These are phyloP conservation scores for Nadsonia fulvescens DNA, from an alignment of 805 yeast species.

Conservation along the genomic window DNA sequence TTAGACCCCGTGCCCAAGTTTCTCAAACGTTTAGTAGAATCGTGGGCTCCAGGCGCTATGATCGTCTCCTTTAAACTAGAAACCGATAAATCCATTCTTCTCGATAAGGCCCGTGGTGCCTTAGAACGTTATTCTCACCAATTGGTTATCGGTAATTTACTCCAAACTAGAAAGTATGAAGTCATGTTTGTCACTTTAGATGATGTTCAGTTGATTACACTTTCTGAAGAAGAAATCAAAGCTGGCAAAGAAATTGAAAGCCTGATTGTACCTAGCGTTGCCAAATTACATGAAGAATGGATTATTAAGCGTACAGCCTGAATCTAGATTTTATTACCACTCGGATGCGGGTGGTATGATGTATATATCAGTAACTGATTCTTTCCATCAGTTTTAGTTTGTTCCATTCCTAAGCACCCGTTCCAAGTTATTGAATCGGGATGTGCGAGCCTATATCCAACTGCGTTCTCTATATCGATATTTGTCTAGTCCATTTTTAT, in stretches of 20 bases:
- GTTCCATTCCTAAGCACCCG: no score
- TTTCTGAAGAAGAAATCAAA: conserved; percentile 25
- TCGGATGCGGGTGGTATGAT: no score
- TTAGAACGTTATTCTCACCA: conserved; percentile 78
- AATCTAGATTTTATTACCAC: no score
- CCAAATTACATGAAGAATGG: conserved; percentile 47
- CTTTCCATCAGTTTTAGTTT: no score
- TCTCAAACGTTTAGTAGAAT: conserved; percentile 66
- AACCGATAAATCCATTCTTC: conserved; percentile 56
- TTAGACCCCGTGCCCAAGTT: conserved; percentile 95
- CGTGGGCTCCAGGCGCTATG: conserved; percentile 93
- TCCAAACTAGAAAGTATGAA: conserved; percentile 74
- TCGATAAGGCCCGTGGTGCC: conserved; percentile 63
- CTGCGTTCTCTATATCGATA: no score
- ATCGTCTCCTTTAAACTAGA: conserved; percentile 87
- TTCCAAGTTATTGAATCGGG: no score
- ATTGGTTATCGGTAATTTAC: conserved; percentile 79
- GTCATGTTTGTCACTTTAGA: conserved; percentile 65
- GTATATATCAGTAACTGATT: no score
- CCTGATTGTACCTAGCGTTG: conserved; percentile 61
- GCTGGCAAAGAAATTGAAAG: conserved; percentile 52
- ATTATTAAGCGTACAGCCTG: no score
- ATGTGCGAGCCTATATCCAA: no score
- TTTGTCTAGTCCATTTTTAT: no score
- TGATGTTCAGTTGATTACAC: conserved; percentile 14